Evolutionary conservation across 768 basidiomycete genomes (phyloP), one percentile per base, ranked within the genome.

Genomic region (Phanerochaete sordida): DNA sequence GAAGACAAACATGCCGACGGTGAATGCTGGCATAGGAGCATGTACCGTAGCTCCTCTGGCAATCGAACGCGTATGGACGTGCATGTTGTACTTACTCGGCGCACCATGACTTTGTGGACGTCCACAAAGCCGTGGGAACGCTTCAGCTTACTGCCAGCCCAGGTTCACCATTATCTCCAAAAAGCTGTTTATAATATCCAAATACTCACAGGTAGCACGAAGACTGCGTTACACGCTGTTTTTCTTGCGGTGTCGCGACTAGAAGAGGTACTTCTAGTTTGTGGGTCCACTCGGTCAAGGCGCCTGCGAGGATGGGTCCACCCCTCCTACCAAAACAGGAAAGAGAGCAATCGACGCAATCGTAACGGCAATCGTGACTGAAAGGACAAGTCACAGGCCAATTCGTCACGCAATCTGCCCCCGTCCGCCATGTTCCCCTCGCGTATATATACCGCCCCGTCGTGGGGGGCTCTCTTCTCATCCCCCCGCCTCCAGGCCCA

Each of bases 301-400:
- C 51, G 35, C 51, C 11, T 23, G 7, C 3, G 5, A 3, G 21
- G 12, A 9, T 30, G 31, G 35, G 30, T 31, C 27, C 47, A 48
- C 47, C 3, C 3, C 3, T 11, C 23, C 24, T 23, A 48, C 24
- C 47, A 48, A 6, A 31, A 3, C 51, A n/a, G 51, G 51, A 26
- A 37, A 19, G 35, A 30, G 7, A 21, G 51, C 51, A 53, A 37
- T 56, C 54, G 54, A 26, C 12, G 37, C 16, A 33, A 30, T 23
- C 33, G 33, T n/a, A 6, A 35, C 24, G 27, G 54, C 54, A 56
- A 56, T 56, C 54, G 54, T 56, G 54, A 56, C 54, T n/a, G 54
- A 28, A 26, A 7, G 16, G 54, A 27, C n/a, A 11, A 12, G 54
- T 56, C 54, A 56, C 54, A 43, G 23, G 3, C 37, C 37, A 23